Percentiles rank a stretch among this genome's conserved stretches.
These are phyloP conservation scores for Neurospora terricola DNA, from an alignment of 495 filamentous ascomycete genomes.

Conservation along the genomic window DNA sequence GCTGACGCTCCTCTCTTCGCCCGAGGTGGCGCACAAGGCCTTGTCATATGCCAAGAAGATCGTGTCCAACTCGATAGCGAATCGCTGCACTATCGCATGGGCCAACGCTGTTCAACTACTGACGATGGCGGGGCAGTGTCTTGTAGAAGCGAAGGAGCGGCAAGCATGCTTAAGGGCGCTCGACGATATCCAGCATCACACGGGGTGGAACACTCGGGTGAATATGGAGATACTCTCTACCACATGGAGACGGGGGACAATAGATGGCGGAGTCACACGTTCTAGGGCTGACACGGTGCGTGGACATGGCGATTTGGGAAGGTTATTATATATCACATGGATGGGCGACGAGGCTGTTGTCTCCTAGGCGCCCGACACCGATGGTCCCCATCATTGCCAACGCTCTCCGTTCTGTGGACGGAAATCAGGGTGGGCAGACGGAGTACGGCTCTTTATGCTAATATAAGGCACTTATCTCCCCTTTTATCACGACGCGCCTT, in stretches of 20 bases:
- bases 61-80: background rate
- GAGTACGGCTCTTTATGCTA: no score
- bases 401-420: no score
- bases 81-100: background rate
- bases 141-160: background rate
- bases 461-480: no score
- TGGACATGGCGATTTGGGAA: background rate
- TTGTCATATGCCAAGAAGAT: background rate
- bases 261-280: background rate
- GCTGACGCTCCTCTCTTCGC: background rate
- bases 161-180: background rate
- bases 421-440: no score
- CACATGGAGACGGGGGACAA: background rate
- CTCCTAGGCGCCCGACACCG: background rate
- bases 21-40: background rate
- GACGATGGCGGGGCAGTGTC: background rate
- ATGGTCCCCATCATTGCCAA: no score
- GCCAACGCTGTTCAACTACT: background rate
- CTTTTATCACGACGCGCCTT: no score
- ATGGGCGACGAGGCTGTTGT: background rate
- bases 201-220: background rate
- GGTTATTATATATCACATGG: background rate
- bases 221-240: background rate
- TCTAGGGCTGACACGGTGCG: background rate
- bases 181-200: background rate